Conservation (phyloP, 352 stramenopile genomes). For the Phytopythium montanum region DNA sequence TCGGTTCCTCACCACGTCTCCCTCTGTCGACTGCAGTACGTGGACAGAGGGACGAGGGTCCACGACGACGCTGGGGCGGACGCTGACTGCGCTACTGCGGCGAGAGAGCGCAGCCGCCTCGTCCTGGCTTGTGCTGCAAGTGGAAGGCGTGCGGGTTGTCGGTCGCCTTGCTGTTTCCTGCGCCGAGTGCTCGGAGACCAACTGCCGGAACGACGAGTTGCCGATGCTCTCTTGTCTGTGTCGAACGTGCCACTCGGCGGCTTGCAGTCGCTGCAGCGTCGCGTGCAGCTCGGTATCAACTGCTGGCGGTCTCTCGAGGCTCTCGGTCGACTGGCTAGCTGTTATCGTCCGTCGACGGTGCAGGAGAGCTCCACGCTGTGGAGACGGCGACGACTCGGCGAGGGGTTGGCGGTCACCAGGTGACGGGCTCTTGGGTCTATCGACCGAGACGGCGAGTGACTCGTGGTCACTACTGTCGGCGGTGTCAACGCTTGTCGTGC, state of each 20-base stretch:
- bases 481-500: neutral
- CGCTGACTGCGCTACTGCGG: neutral
- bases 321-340: neutral
- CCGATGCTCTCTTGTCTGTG: conserved; percentile 32
- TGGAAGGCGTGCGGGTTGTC: neutral
- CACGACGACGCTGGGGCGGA: neutral
- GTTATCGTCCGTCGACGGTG: neutral
- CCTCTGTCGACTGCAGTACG: neutral
- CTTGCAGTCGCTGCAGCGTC: conserved; percentile 38
- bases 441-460: neutral
- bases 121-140: neutral
- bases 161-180: neutral
- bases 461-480: neutral
- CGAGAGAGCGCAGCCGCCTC: neutral
- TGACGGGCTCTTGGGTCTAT: neutral
- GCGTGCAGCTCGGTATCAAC: conserved; percentile 15
- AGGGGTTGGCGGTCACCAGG: neutral
- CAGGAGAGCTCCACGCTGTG: neutral
- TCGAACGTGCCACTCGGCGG: conserved; percentile 41
- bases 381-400: neutral
- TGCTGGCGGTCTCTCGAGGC: neutral
- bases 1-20: neutral
- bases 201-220: conserved; percentile 11
- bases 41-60: neutral
- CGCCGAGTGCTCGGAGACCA: neutral